Conservation (phyloP, 345 rosid genomes). For the Moricandia arvensis region DNA sequence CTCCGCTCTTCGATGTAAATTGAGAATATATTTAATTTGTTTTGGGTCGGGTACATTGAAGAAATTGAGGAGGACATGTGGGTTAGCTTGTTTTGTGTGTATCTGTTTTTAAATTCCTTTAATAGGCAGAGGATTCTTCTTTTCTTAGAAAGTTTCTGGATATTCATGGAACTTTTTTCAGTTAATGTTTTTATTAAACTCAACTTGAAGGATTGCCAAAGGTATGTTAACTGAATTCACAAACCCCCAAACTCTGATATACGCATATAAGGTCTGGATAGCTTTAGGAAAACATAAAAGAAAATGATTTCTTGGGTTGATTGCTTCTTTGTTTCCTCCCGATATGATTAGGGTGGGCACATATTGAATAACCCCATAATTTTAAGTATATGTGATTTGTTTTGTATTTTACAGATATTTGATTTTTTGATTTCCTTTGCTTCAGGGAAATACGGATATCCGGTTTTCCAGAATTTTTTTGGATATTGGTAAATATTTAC, state of each 20-base stretch:
- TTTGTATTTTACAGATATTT: too few species aligned
- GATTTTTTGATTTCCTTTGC: too few species aligned
- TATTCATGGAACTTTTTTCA: not conserved
- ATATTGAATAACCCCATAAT: too few species aligned
- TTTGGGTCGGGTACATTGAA: not conserved
- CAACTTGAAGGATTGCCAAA: not conserved
- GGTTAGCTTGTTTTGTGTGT: slow-evolving; percentile 24
- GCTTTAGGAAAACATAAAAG: too few species aligned
- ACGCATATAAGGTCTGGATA: too few species aligned
- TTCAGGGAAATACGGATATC: too few species aligned
- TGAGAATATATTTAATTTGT: not conserved
- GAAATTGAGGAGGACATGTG: slow-evolving; percentile 1
- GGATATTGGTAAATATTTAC: too few species aligned
- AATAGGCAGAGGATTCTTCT: not conserved
- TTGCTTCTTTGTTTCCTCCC: not conserved
- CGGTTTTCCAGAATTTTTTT: too few species aligned
- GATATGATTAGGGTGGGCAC: too few species aligned
- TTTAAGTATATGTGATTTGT: too few species aligned
- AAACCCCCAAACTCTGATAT: not conserved
- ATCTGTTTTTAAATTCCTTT: not conserved
- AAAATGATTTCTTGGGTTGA: not conserved
- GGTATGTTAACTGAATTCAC: not conserved
- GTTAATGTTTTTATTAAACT: not conserved
- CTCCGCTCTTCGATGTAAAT: not conserved
- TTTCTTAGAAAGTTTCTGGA: not conserved